Evolutionary conservation across 768 basidiomycete genomes (phyloP).

Genomic region (Clitopilus passeckerianus): DNA sequence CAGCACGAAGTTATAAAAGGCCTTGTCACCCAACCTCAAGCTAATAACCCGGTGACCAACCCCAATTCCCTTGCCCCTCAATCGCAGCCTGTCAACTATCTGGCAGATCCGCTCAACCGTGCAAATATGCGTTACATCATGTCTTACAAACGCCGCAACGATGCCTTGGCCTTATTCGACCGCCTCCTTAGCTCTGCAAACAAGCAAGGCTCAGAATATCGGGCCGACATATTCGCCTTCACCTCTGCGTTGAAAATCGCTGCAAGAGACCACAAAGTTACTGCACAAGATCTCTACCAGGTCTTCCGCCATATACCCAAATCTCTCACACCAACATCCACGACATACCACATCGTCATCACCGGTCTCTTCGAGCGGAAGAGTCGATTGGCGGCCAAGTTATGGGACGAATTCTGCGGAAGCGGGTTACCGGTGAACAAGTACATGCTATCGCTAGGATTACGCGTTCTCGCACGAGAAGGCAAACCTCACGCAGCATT

Average conservation of each 20-base stretch:
- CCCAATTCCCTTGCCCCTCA: background rate
- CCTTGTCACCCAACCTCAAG: background rate
- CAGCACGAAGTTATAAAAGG: background rate
- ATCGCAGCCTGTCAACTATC: background rate
- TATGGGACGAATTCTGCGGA: conserved; percentile 37
- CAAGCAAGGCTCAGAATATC: conserved; percentile 15
- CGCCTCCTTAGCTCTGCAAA: conserved; percentile 1
- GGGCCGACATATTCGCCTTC: conserved; percentile 39
- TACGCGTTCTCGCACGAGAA: conserved; percentile 41
- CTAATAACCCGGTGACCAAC: too few species aligned
- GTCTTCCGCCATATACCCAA: background rate
- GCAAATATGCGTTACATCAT: background rate
- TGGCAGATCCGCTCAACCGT: background rate
- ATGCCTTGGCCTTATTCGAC: background rate
- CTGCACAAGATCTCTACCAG: conserved; percentile 3
- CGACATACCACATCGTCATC: conserved; percentile 50
- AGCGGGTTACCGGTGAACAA: conserved; percentile 35
- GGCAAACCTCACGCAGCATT: conserved; percentile 45
- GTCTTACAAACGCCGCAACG: background rate
- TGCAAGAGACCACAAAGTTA: conserved; percentile 29
- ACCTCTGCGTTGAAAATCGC: conserved; percentile 42
- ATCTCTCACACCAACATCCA: conserved; percentile 33
- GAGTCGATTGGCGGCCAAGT: conserved; percentile 32
- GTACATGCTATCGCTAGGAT: conserved; percentile 42
- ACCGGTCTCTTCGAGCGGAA: conserved; percentile 44